Evolutionary conservation across 805 yeast genomes (phyloP).

Genomic region (Candida golubevii): DNA sequence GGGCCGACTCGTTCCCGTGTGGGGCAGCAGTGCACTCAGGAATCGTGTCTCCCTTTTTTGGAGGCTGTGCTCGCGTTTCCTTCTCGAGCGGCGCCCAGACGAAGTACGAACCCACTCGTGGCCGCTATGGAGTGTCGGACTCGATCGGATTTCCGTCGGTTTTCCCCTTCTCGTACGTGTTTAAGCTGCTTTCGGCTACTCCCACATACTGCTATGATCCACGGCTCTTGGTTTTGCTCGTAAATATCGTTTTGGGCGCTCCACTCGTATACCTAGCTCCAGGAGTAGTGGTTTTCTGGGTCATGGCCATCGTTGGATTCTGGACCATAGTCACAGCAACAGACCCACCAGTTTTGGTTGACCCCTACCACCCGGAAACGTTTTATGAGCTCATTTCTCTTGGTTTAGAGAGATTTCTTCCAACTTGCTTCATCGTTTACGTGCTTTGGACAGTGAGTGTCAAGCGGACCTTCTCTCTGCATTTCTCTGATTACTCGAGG

Average conservation of each 20-base stretch:
- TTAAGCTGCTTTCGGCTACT: slow-evolving; percentile 37
- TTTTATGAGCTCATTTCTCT: slow-evolving; percentile 62
- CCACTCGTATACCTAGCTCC: slow-evolving; percentile 55
- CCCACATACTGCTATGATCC: slow-evolving; percentile 65
- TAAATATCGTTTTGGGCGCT: slow-evolving; percentile 60
- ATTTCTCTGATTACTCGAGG: slow-evolving; percentile 7
- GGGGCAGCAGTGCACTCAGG: slow-evolving; percentile 91
- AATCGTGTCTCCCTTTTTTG: slow-evolving; percentile 60
- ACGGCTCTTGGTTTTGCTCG: slow-evolving; percentile 48
- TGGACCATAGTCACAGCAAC: slow-evolving; percentile 77
- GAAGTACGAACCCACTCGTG: slow-evolving; percentile 44
- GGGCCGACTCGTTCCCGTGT: slow-evolving; percentile 88
- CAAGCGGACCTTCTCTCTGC: slow-evolving; percentile 41
- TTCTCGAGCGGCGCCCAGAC: slow-evolving; percentile 49
- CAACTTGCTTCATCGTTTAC: slow-evolving; percentile 65
- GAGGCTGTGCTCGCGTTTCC: slow-evolving; percentile 71
- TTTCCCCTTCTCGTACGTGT: slow-evolving; percentile 70
- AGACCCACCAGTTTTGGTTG: slow-evolving; percentile 70
- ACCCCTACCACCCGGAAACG: slow-evolving; percentile 48
- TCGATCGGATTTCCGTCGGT: slow-evolving; percentile 61
- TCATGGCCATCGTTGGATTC: slow-evolving; percentile 59
- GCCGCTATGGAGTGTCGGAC: slow-evolving; percentile 49
- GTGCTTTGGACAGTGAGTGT: slow-evolving; percentile 62
- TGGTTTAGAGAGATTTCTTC: slow-evolving; percentile 71
- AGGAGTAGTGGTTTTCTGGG: slow-evolving; percentile 50